These are phyloP conservation scores for Rhizomucor miehei DNA, from an alignment of 371 early-diverging fungal species.

Conservation along the genomic window DNA sequence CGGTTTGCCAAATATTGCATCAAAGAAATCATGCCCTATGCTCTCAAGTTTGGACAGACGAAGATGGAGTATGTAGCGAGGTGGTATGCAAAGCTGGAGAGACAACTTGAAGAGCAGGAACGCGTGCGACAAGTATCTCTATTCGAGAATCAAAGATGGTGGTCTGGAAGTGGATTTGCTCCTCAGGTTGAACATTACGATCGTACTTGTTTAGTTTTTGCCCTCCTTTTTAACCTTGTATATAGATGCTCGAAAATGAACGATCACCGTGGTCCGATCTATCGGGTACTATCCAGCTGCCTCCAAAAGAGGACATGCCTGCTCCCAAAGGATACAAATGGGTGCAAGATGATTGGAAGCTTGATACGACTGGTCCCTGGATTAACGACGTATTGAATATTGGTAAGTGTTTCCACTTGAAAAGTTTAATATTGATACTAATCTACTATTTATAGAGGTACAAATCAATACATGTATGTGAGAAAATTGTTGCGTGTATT, in stretches of 20 bases:
- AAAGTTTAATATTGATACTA: too few species aligned
- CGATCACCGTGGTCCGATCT: constrained; percentile 38
- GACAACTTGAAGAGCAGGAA: constrained; percentile 10
- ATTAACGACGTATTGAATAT: constrained; percentile 34
- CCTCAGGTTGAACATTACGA: constrained; percentile 27
- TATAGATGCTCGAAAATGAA: constrained; percentile 17
- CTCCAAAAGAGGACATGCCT: constrained; percentile 30
- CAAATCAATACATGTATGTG: too few species aligned
- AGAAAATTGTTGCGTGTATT: too few species aligned
- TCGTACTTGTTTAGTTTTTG: not conserved
- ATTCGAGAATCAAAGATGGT: constrained; percentile 48
- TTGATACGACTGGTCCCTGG: constrained; percentile 46
- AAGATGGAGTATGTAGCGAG: constrained; percentile 10
- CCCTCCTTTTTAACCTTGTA: too few species aligned
- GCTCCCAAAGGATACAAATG: constrained; percentile 43
- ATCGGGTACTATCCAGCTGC: constrained; percentile 23
- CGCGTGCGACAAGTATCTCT: constrained; percentile 30
- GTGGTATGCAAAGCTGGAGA: constrained; percentile 25
- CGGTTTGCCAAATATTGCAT: constrained; percentile 34
- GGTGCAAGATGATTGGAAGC: constrained; percentile 39
- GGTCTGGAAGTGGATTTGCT: constrained; percentile 40
- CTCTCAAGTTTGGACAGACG: constrained; percentile 19
- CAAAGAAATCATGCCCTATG: constrained; percentile 29
- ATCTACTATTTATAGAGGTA: too few species aligned
- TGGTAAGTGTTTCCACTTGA: constrained; percentile 19